A percentile compares a stretch with the other conserved stretches of the same genome.
These are phyloP conservation scores for Penstemon eatonii DNA, from an alignment of 257 asterid species.

Conservation along the genomic window DNA sequence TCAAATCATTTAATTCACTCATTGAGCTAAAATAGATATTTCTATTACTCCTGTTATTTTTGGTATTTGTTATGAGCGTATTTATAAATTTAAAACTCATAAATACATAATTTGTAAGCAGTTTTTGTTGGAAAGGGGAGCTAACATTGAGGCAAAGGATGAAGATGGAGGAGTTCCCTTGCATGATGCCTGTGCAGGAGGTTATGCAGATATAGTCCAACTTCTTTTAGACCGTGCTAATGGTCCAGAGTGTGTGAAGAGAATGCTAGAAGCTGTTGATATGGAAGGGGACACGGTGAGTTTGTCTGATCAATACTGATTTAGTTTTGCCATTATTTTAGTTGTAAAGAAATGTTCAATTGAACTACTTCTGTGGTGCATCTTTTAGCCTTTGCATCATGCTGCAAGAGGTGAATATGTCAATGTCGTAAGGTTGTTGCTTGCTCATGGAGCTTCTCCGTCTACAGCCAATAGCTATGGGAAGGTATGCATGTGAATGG, in stretches of 20 bases:
- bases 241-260: constrained; percentile 50
- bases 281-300: constrained; percentile 86
- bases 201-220: constrained; percentile 62
- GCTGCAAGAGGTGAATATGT: constrained; percentile 84
- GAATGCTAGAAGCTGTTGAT: constrained; percentile 71
- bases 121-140: constrained; percentile 77
- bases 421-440: constrained; percentile 51
- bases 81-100: background rate
- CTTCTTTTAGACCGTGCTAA: constrained; percentile 48
- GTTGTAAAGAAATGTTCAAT: constrained; percentile 6
- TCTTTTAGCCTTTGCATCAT: constrained; percentile 76
- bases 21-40: constrained; percentile 3
- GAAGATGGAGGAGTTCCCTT: constrained; percentile 81
- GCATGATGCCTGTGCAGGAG: constrained; percentile 96
- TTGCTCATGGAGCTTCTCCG: constrained; percentile 67
- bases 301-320: constrained; percentile 16
- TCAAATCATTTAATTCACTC: constrained; percentile 27
- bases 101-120: constrained; percentile 25
- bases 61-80: background rate
- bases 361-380: constrained; percentile 15
- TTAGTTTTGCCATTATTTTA: background rate
- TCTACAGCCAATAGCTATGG: constrained; percentile 50
- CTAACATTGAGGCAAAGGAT: constrained; percentile 66
- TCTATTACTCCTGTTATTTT: background rate
- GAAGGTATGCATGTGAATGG: constrained; percentile 56